Evolutionary conservation across 306 rosid genomes (phyloP), one percentile per base, ranked within the genome.

Genomic region (Lathyrus sativus): DNA sequence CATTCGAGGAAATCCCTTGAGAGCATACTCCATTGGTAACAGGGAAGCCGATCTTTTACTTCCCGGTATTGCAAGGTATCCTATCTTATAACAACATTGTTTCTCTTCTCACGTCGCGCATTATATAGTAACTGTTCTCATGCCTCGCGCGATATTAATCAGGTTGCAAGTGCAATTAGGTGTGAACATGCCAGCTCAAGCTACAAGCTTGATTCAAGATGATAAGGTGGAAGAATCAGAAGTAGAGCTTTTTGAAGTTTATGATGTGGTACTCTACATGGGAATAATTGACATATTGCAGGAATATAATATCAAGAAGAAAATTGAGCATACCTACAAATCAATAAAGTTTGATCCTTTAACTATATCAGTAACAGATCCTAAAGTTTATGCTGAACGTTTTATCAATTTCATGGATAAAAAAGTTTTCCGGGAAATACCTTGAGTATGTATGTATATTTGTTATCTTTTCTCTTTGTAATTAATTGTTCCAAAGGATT

Each of bases 151-250:
- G 39, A 35, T 62, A 28, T 15, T 74, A 9, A 51, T 45, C 86
- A 93, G 99, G 80, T 75, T 93, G 69, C 74, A 91, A 35, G 99
- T 93, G 79, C 99, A 93, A 74, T 55, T 93, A 79, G 99, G 99
- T 51, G 97, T 90, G 24, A 90, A 93, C 86, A 93, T 93, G 99
- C 99, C 99, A 3, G 97, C 99, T 22, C 90, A 81, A 74, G 97
- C 99, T 0, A 70, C 59, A 33, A 72, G 62, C 51, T 88, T 85
- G 74, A 61, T 85, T 77, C 64, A 5, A 1, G 75, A 81, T 51
- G 88, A 70, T n/a, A 78, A 68, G 54, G 81, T 67, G 29, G 90
- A 82, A 54, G 82, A 86, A 10, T 72, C 95, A 22, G 95, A 88
- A 65, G 83, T 79, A 14, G 99, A 90, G 68, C 95, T 81, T 70